phyloP scores from a whole-genome alignment of 192 early-diverging fungal species.

The Polychytrium aggregatum region DNA sequence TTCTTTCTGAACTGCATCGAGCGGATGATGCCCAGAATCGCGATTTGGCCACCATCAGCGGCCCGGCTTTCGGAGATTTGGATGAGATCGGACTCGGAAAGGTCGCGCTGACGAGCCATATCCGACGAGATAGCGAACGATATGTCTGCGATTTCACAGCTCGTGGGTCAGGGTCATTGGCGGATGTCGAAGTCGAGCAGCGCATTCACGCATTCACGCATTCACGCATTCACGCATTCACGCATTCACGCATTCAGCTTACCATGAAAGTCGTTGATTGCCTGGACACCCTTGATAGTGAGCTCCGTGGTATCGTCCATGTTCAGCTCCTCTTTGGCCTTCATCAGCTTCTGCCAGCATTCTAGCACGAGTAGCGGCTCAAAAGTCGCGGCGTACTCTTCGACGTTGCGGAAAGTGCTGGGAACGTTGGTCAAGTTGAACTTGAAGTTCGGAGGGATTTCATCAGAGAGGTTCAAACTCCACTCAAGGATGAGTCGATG shows the following conservation, averaged over 20 bases:
- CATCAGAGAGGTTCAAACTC: conserved; percentile 13
- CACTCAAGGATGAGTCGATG: conserved; percentile 18
- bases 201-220: no score
- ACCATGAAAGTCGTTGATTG: conserved; percentile 63
- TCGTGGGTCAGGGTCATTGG: no score
- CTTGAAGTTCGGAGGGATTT: conserved; percentile 20
- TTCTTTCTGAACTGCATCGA: conserved; percentile 28
- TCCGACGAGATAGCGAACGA: no score
- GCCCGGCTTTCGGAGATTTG: no score
- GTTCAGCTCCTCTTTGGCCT: conserved; percentile 51
- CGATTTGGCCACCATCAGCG: no score
- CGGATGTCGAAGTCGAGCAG: no score
- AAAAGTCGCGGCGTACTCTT: conserved; percentile 54
- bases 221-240: no score
- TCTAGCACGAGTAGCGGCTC: conserved; percentile 79
- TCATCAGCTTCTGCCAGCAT: conserved; percentile 71
- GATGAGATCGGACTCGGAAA: no score
- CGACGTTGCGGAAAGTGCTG: conserved; percentile 38
- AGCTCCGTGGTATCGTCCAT: conserved; percentile 32
- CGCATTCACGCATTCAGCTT: conserved; percentile 1
- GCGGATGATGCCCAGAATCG: conserved; percentile 45
- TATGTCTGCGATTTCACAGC: no score
- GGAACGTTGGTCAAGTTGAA: conserved; percentile 38
- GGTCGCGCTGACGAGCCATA: no score
- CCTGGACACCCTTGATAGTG: conserved; percentile 34